Evolutionary conservation across 202 grass and related monocot genomes (phyloP).

Genomic region (Panicum hallii): DNA sequence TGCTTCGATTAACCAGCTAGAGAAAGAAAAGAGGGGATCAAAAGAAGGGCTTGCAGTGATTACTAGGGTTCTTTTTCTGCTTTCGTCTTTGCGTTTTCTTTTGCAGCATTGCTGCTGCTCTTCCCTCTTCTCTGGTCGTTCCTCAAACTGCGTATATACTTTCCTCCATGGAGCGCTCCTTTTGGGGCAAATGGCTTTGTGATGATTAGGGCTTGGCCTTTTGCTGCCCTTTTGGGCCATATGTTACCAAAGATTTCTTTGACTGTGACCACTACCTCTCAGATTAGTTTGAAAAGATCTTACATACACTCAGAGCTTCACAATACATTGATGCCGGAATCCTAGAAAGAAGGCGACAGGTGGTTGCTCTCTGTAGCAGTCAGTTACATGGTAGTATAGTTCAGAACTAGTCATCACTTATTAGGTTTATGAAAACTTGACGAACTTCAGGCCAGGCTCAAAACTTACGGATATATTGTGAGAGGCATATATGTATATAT

Average conservation of each 20-base stretch:
- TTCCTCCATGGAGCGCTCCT: constrained; percentile 70
- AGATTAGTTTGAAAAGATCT: constrained; percentile 59
- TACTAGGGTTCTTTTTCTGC: constrained; percentile 63
- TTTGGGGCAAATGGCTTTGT: constrained; percentile 73
- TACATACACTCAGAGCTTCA: constrained; percentile 34
- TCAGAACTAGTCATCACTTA: constrained; percentile 17
- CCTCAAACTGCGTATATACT: constrained; percentile 67
- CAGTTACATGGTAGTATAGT: neutral
- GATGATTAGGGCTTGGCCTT: constrained; percentile 72
- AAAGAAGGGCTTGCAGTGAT: constrained; percentile 66
- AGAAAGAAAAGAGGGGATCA: constrained; percentile 57
- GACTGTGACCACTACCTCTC: constrained; percentile 61
- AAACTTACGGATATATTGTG: constrained; percentile 10
- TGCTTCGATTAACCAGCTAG: constrained; percentile 55
- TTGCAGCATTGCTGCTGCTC: constrained; percentile 44
- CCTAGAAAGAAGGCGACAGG: constrained; percentile 40
- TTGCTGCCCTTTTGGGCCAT: constrained; percentile 71
- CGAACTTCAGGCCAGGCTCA: neutral
- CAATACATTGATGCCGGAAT: constrained; percentile 32
- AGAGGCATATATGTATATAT: neutral
- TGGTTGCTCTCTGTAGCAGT: constrained; percentile 28
- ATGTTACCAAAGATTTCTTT: constrained; percentile 72
- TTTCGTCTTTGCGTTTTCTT: constrained; percentile 67
- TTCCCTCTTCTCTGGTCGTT: constrained; percentile 44
- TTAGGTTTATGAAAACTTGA: constrained; percentile 19